phyloP scores from a whole-genome alignment of 2,329 filamentous ascomycete genomes.

The Phaeosphaeriaceae sp. region DNA sequence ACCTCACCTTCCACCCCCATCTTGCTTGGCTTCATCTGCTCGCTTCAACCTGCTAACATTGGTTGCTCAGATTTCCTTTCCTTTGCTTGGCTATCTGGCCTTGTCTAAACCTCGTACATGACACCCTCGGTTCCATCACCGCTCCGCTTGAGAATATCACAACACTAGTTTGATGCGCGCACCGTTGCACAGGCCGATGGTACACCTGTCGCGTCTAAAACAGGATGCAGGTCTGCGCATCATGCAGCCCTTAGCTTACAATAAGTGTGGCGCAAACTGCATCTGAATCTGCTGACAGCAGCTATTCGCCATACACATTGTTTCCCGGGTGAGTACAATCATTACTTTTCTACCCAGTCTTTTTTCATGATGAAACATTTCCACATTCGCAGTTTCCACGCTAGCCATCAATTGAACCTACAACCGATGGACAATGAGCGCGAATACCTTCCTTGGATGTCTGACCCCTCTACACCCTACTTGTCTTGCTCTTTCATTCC shows the following conservation, averaged over 20 bases:
- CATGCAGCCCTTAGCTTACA: not conserved
- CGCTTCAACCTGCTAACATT: slow-evolving; percentile 18
- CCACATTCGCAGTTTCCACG: slow-evolving; percentile 91
- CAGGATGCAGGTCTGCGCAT: not conserved
- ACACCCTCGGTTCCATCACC: not conserved
- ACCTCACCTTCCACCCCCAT: slow-evolving; percentile 47
- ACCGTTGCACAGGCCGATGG: too few relatives aligned
- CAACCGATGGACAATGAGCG: slow-evolving; percentile 70
- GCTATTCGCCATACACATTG: not conserved
- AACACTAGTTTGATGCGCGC: too few relatives aligned
- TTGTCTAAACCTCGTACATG: not conserved
- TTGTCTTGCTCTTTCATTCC: slow-evolving; percentile 9
- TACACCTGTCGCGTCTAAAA: not conserved
- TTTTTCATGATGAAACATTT: slow-evolving; percentile 75
- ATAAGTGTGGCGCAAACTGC: not conserved
- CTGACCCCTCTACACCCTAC: slow-evolving; percentile 55
- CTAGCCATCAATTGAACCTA: slow-evolving; percentile 72
- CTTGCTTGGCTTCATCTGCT: slow-evolving; percentile 1
- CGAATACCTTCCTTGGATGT: slow-evolving; percentile 75
- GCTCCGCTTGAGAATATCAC: too few relatives aligned
- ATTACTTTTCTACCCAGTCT: slow-evolving; percentile 21
- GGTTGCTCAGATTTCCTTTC: slow-evolving; percentile 5
- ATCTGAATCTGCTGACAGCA: slow-evolving; percentile 1
- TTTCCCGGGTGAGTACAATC: slow-evolving; percentile 40
- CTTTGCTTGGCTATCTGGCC: not conserved